These are phyloP conservation scores for Lepiota venenata DNA, from an alignment of 768 basidiomycete species.

Conservation along the genomic window DNA sequence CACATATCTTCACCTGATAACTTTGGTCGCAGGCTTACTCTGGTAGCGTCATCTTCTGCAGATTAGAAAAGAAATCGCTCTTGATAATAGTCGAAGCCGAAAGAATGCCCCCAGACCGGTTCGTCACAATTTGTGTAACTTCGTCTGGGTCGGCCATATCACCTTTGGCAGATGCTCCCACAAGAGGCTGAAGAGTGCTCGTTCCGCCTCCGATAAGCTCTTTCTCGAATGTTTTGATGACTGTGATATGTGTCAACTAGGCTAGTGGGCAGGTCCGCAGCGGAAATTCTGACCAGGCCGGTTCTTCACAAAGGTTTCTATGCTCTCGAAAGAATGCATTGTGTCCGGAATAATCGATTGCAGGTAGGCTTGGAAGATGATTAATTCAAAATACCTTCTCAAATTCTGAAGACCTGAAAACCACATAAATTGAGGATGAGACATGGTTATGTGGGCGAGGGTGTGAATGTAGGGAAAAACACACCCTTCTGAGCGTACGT, in stretches of 20 bases:
- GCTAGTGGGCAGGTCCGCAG: not conserved
- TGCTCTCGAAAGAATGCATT: conserved; percentile 65
- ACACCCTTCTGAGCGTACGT: conserved; percentile 69
- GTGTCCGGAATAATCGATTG: conserved; percentile 82
- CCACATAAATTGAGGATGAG: not conserved
- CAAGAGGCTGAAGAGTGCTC: conserved; percentile 78
- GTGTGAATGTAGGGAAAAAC: conserved; percentile 9
- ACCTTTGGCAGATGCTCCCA: conserved; percentile 61
- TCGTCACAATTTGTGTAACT: conserved; percentile 80
- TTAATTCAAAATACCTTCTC: conserved; percentile 79
- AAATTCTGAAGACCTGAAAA: conserved; percentile 71
- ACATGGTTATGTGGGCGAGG: conserved; percentile 5
- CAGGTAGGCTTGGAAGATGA: conserved; percentile 88
- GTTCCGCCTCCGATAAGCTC: conserved; percentile 80
- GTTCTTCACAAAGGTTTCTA: conserved; percentile 80
- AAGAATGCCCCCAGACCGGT: conserved; percentile 80
- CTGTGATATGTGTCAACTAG: conserved; percentile 30
- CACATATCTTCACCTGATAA: not conserved
- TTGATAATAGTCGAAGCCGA: conserved; percentile 94
- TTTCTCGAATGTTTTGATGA: conserved; percentile 94
- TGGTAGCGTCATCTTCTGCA: conserved; percentile 95
- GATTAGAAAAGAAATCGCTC: conserved; percentile 88
- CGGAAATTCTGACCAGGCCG: conserved; percentile 63
- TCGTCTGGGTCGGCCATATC: conserved; percentile 88
- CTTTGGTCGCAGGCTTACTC: conserved; percentile 55